Evolutionary conservation across 352 stramenopile species (phyloP).

Genomic region (Phytophthora quininea): DNA sequence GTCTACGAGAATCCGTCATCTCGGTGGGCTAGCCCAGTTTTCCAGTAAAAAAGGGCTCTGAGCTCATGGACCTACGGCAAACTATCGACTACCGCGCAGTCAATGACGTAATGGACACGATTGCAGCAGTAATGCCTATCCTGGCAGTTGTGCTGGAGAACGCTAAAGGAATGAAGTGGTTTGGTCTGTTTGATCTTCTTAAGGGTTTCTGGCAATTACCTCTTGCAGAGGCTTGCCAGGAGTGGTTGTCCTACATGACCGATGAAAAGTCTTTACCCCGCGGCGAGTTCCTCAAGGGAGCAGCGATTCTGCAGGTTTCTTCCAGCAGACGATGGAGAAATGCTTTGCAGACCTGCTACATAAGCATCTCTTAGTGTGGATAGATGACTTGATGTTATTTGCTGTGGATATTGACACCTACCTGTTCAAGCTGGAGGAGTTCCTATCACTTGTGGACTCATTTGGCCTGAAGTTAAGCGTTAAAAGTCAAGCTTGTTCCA

Average conservation of each 20-base stretch:
- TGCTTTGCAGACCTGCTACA: conserved; percentile 1
- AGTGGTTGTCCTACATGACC: conserved; percentile 18
- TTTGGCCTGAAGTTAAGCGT: conserved; percentile 28
- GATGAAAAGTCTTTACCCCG: conserved; percentile 19
- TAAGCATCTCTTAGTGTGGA: conserved; percentile 28
- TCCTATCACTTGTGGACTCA: conserved; percentile 17
- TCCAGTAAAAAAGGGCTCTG: not conserved
- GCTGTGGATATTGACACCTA: conserved; percentile 18
- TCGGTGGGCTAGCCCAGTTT: conserved; percentile 1
- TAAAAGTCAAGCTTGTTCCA: conserved; percentile 23
- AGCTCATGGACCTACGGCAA: not conserved
- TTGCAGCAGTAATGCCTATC: conserved; percentile 1
- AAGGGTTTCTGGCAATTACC: not conserved
- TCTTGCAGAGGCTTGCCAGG: not conserved
- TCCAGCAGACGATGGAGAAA: conserved; percentile 4
- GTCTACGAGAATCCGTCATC: conserved; percentile 7
- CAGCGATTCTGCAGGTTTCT: not conserved
- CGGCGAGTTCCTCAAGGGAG: conserved; percentile 8
- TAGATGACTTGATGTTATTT: conserved; percentile 35
- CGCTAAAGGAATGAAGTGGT: not conserved
- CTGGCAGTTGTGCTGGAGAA: conserved; percentile 3
- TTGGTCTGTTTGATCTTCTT: not conserved
- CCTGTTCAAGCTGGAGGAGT: conserved; percentile 18
- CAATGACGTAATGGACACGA: not conserved
- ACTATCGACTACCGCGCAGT: conserved; percentile 1